Conservation (phyloP, 352 stramenopile genomes). For the Plasmopara muralis region DNA sequence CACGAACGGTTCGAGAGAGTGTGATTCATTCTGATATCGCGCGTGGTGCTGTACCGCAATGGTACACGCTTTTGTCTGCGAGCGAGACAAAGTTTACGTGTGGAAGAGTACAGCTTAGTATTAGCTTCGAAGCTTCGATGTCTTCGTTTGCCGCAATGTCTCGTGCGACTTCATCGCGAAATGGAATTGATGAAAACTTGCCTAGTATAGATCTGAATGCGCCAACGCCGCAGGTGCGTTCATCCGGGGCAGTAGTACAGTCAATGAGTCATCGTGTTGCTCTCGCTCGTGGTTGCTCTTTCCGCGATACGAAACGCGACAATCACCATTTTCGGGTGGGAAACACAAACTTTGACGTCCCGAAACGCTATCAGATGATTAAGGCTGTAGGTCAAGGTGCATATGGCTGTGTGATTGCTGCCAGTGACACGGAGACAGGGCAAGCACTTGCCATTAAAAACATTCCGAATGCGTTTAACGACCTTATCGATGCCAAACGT, state of each 20-base stretch:
- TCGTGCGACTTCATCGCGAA: conserved; percentile 16
- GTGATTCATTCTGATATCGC: conserved; percentile 82
- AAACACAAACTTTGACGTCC: conserved; percentile 83
- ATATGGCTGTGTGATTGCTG: conserved; percentile 89
- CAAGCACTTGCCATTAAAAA: conserved; percentile 95
- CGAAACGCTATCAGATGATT: conserved; percentile 84
- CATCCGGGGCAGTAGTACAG: conserved; percentile 28
- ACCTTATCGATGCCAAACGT: conserved; percentile 83
- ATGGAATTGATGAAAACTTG: conserved; percentile 27
- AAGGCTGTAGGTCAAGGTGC: conserved; percentile 86
- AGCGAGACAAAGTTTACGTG: conserved; percentile 82
- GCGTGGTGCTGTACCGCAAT: conserved; percentile 72
- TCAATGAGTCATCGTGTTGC: conserved; percentile 54
- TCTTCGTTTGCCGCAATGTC: conserved; percentile 32
- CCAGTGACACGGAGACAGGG: conserved; percentile 79
- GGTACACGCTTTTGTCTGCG: conserved; percentile 80
- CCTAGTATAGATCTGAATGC: conserved; percentile 44
- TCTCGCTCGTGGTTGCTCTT: conserved; percentile 71
- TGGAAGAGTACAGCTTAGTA: conserved; percentile 78
- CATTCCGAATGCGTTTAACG: conserved; percentile 90
- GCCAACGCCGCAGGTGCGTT: conserved; percentile 45
- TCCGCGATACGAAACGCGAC: conserved; percentile 76
- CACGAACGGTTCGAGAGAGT: conserved; percentile 72
- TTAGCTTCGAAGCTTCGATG: conserved; percentile 67
- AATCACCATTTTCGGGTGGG: conserved; percentile 85